Evolutionary conservation across 2,329 filamentous ascomycete genomes (phyloP).

Genomic region (Paraphoma chrysanthemicola): DNA sequence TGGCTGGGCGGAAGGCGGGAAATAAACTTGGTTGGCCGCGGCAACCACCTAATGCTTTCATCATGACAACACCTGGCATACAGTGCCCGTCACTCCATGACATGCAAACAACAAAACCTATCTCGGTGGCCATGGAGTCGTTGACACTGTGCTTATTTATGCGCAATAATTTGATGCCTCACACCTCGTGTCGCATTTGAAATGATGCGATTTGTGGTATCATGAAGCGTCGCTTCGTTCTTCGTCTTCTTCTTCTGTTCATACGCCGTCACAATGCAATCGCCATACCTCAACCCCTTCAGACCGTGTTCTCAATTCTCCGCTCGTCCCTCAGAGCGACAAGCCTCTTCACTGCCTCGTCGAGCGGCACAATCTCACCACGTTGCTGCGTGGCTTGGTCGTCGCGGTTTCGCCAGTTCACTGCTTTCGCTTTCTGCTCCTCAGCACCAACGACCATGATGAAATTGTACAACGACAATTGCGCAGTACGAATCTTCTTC

Average conservation of each 20-base stretch:
- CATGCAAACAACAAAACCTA: no score
- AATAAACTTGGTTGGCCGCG: conserved; percentile 1
- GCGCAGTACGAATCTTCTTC: conserved; percentile 86
- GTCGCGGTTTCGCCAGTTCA: conserved; percentile 71
- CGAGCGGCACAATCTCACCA: conserved; percentile 67
- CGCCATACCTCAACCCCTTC: neutral
- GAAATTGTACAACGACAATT: conserved; percentile 83
- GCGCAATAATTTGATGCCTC: no score
- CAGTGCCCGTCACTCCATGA: no score
- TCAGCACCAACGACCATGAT: conserved; percentile 74
- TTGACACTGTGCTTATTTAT: no score
- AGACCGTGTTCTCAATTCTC: conserved; percentile 36
- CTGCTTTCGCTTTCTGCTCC: conserved; percentile 64
- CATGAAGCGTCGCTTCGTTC: no score
- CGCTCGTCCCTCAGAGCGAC: conserved; percentile 53
- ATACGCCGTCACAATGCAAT: neutral
- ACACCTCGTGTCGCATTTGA: no score
- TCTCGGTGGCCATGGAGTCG: no score
- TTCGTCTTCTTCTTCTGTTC: neutral
- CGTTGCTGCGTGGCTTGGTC: conserved; percentile 67
- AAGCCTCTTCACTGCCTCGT: conserved; percentile 65
- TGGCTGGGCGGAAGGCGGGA: conserved; percentile 17
- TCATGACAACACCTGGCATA: neutral
- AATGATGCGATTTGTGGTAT: no score
- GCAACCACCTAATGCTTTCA: neutral